Evolutionary conservation across 192 early-diverging fungal genomes (phyloP), one percentile per base, ranked within the genome.

Genomic region (Coemansia sp.): DNA sequence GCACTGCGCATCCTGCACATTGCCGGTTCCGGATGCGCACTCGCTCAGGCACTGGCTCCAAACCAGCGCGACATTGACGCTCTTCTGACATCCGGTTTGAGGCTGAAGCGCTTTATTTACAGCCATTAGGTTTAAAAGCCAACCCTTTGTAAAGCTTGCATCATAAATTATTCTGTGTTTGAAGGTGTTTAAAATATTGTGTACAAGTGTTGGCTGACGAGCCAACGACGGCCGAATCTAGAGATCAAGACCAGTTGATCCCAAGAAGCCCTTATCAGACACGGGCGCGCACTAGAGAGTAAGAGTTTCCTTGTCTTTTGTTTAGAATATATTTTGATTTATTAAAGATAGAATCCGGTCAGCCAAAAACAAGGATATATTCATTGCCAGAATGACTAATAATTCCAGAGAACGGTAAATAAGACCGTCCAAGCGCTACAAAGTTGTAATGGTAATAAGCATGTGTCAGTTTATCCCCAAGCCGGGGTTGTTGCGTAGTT

Each of bases 401-500:
- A 48, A 24, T 48, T 3, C 19, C 4, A 30, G 27, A 30, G 27
- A 30, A 30, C 7, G 27, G 27, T n/a, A n/a, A n/a, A n/a, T n/a
- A n/a, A n/a, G n/a, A n/a, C n/a, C n/a, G n/a, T 30, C 7, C 7
- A 30, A 7, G 27, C 27, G 27, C 27, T 42, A 42, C 4, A 17
- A 53, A 50, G 12, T 22, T 2, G 24, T 45, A 15, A 45, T 45
- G 21, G 47, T 15, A 23, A 4, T 11, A 47, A 17, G 18, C 22
- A 47, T 22, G 49, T 10, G 45, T 47, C 23, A 25, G 27, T 38
- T 81, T 64, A 96, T 40, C 93, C 93, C 92, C 92, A 96, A 39
- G 93, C 93, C 13, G 90, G 86, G 22, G 87, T 92, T 13, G 87
- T 89, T n/a, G 89, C 90, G 69, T 96, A 96, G 77, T 96, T 93